phyloP scores from a whole-genome alignment of 1,284 basidiomycete species.

The Pterulicium gracile region DNA sequence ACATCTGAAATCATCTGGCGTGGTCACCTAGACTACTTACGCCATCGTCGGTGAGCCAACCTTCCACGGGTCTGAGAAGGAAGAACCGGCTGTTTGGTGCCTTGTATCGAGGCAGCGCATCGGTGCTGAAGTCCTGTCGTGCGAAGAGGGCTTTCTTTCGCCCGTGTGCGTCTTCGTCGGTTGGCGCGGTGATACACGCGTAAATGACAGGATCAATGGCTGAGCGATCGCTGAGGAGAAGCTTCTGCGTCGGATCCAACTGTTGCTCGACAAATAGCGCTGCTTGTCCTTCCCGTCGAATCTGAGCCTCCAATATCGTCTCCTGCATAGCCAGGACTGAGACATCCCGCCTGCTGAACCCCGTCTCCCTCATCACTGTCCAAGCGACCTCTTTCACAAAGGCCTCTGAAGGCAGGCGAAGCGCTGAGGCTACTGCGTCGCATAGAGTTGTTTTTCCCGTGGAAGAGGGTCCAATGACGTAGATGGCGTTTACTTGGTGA shows the following conservation, averaged over 20 bases:
- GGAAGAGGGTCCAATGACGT: constrained; percentile 50
- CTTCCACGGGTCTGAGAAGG: constrained; percentile 40
- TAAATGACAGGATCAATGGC: constrained; percentile 54
- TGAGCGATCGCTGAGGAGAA: constrained; percentile 45
- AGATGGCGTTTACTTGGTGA: constrained; percentile 17
- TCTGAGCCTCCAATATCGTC: constrained; percentile 45
- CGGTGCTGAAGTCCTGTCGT: not conserved
- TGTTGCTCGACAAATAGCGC: too few species aligned
- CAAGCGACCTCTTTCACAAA: constrained; percentile 52
- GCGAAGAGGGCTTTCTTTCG: constrained; percentile 32
- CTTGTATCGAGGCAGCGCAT: constrained; percentile 30
- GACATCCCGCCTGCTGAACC: constrained; percentile 40
- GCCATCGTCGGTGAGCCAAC: constrained; percentile 55
- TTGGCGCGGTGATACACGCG: constrained; percentile 33
- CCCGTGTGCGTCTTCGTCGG: constrained; percentile 22
- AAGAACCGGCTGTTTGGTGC: constrained; percentile 29
- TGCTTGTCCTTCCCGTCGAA: constrained; percentile 29
- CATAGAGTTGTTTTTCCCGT: constrained; percentile 59
- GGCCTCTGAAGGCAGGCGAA: constrained; percentile 24
- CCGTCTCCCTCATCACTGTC: constrained; percentile 35
- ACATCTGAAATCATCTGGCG: constrained; percentile 27
- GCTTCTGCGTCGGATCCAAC: constrained; percentile 7
- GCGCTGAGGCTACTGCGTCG: constrained; percentile 31
- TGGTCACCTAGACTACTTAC: constrained; percentile 43
- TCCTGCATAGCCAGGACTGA: constrained; percentile 45